A percentile compares a stretch with the other conserved stretches of the same genome.
phyloP scores from a whole-genome alignment of 306 rosid genomes.

The Castanospermum australe region DNA sequence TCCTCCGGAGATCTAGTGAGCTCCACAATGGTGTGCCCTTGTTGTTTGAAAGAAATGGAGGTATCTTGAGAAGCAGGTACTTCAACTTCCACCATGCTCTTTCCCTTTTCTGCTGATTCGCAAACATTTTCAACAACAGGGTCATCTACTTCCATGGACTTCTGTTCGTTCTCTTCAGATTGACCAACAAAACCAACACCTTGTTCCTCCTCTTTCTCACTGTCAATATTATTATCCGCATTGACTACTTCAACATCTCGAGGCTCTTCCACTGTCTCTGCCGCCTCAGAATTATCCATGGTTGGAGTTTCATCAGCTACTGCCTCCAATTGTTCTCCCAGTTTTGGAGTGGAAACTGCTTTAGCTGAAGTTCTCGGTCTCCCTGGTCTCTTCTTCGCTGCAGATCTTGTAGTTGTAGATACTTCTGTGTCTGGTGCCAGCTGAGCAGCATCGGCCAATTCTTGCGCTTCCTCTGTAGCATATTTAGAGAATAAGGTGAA shows the following conservation, averaged over 20 bases:
- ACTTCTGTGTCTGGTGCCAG: conserved; percentile 16
- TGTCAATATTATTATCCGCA: conserved; percentile 24
- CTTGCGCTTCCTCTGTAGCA: conserved; percentile 35
- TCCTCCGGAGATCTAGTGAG: conserved; percentile 29
- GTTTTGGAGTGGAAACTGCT: conserved; percentile 21
- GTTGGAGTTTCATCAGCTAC: conserved; percentile 34
- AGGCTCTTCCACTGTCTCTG: conserved; percentile 37
- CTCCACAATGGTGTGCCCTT: conserved; percentile 23
- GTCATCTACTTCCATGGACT: conserved; percentile 36
- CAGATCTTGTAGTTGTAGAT: conserved; percentile 31
- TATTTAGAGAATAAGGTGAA: not conserved
- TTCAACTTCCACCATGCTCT: conserved; percentile 16
- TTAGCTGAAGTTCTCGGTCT: conserved; percentile 31
- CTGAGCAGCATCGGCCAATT: conserved; percentile 21
- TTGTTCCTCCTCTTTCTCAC: conserved; percentile 14
- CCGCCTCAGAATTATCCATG: not conserved
- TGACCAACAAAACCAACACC: conserved; percentile 26
- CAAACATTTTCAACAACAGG: conserved; percentile 31
- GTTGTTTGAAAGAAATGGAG: conserved; percentile 16
- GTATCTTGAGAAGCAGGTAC: conserved; percentile 30
- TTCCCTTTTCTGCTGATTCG: conserved; percentile 24
- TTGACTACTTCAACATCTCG: conserved; percentile 32
- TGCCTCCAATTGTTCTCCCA: conserved; percentile 32
- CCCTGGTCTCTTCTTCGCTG: conserved; percentile 26
- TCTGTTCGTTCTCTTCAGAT: conserved; percentile 32